phyloP scores from a whole-genome alignment of 2,329 filamentous ascomycete species.

The Fusarium piperis region DNA sequence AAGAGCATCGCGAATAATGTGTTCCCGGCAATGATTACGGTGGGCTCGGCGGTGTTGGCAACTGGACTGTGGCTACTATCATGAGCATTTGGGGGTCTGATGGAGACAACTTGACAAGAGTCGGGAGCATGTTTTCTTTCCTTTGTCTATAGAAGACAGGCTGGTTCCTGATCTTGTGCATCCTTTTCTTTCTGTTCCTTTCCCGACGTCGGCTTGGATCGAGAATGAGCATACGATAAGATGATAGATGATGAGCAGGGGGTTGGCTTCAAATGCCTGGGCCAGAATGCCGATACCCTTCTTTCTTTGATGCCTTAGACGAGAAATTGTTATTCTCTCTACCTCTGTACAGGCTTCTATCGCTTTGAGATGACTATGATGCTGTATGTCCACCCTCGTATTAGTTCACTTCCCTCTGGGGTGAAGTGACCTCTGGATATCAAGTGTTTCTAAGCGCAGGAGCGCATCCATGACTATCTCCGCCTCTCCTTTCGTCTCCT shows the following conservation, averaged over 20 bases:
- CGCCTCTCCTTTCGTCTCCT: conserved; percentile 57
- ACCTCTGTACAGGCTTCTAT: conserved; percentile 41
- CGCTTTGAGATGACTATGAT: conserved; percentile 34
- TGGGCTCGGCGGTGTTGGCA: conserved; percentile 16
- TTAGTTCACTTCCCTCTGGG: conserved; percentile 13
- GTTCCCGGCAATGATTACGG: conserved; percentile 20
- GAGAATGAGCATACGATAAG: conserved; percentile 11
- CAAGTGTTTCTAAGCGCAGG: conserved; percentile 16
- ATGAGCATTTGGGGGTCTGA: conserved; percentile 2
- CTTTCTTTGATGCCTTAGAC: conserved; percentile 31
- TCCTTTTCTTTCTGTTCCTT: background rate
- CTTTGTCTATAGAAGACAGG: conserved; percentile 22
- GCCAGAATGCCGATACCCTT: conserved; percentile 35
- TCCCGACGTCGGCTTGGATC: background rate
- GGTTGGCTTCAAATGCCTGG: conserved; percentile 3
- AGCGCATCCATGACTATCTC: conserved; percentile 19
- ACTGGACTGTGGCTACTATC: conserved; percentile 28
- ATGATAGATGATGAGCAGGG: conserved; percentile 23
- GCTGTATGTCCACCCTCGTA: conserved; percentile 27
- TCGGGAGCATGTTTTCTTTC: conserved; percentile 3
- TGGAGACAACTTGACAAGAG: background rate
- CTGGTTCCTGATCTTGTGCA: conserved; percentile 22
- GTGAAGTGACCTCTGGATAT: conserved; percentile 26
- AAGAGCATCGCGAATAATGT: conserved; percentile 37
- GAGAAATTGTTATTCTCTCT: conserved; percentile 39